phyloP scores from a whole-genome alignment of 2,329 filamentous ascomycete genomes.

The Didymosphaeria variabile region DNA sequence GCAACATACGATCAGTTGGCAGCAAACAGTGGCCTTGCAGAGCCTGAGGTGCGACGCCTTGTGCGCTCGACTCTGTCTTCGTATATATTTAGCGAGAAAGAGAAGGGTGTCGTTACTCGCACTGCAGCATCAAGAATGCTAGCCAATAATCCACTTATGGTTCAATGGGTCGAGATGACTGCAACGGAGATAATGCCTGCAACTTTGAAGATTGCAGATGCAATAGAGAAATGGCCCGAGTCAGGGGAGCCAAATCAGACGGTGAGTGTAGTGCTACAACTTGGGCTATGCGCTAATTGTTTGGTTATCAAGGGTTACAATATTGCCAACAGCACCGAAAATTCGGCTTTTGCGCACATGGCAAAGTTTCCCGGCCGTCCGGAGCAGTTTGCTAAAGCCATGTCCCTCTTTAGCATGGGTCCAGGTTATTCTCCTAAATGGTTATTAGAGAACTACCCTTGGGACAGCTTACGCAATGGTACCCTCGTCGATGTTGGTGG shows the following conservation, averaged over 20 bases:
- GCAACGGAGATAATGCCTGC: constrained; percentile 13
- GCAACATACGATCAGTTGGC: constrained; percentile 18
- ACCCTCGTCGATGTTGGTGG: constrained; percentile 17
- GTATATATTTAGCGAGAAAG: constrained; percentile 15
- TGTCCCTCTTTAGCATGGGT: constrained; percentile 9
- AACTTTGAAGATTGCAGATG: constrained; percentile 11
- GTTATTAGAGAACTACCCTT: constrained; percentile 14
- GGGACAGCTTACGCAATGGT: not conserved
- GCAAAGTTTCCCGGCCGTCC: constrained; percentile 8
- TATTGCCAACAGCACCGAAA: constrained; percentile 12
- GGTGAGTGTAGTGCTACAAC: not conserved
- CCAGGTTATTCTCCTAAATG: constrained; percentile 14
- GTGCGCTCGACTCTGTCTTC: constrained; percentile 13
- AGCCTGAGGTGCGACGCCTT: constrained; percentile 10
- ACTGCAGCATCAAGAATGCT: constrained; percentile 16
- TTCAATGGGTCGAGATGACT: constrained; percentile 12
- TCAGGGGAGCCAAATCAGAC: constrained; percentile 16
- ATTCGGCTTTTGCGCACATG: constrained; percentile 14
- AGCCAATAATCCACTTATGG: not conserved
- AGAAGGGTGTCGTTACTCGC: constrained; percentile 12
- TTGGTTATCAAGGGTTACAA: constrained; percentile 1
- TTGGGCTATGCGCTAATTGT: not conserved
- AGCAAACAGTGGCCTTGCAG: not conserved
- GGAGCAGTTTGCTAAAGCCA: constrained; percentile 9
- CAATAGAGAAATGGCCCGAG: constrained; percentile 16